Base-by-base conservation (phyloP, 2,329 filamentous ascomycete species). In the Mariannaea sp. region DNA sequence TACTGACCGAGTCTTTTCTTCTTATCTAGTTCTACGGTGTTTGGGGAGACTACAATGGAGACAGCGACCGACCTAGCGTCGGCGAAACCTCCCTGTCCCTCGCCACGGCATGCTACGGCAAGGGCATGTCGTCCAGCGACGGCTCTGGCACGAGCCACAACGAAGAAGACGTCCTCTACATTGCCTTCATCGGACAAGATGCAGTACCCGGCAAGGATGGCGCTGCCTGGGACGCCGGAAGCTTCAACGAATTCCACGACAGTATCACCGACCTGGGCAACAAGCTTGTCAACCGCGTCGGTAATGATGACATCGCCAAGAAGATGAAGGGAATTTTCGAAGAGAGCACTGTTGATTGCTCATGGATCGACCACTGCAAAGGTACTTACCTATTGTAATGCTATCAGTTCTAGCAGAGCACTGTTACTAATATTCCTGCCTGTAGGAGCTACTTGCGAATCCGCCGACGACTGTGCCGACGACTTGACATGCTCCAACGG, bases 21-120 rank as follows among this genome's bases (percentile, higher is more conserved):
- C 5, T 5, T 0, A 7, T 7, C 1, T 41, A 78, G 74, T 72
- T 75, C 49, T 84, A 84, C 60, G 81, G 80, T 2, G 68, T 84
- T 39, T 85, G 80, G 80, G 82, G 80, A 12, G 81, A 85, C 61
- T 84, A 85, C 52, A 81, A 80, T 12, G 78, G 74, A 22, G 74
- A 77, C 41, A 72, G 75, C 3, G 39, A 49, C 1, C 58, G 65
- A 10, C 70, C 76, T 5, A 63, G 77, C 27, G 74, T 79, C 0
- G 81, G 82, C 13, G 82, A 85, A 56, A 75, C 77, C 0, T 79
- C 78, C 2, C 74, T 84, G 47, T 75, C 79, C 1, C 69, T 85
- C 1, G 82, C 77, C 0, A 77, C 79, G 17, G 69, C 77, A 16
- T 84, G 81, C 63, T 84, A 78, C 58, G 80, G 80, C 1, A 70